Base-by-base conservation (phyloP, 345 rosid genomes). In the Syzygium jambos region DNA sequence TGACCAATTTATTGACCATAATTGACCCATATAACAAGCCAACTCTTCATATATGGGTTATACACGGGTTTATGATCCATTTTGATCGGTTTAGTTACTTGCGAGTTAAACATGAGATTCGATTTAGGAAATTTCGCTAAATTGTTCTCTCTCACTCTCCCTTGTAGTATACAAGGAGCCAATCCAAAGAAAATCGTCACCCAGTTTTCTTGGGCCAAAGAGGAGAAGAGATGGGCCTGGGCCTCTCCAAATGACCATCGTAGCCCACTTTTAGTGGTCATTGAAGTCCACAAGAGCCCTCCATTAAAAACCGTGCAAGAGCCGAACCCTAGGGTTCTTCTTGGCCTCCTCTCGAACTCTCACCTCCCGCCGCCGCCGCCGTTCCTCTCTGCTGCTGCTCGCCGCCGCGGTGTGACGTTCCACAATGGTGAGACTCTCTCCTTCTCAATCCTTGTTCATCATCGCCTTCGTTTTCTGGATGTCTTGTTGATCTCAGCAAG, bases 71-170 rank as follows among this genome's bases (percentile, higher is more conserved):
- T 9, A 56, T 22, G 12, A 9, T 9, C n/a, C 2, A 56, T 56
- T 56, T 9, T 3, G 61, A 56, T 0, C 0, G 12, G 0, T 55
- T 3, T 59, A 0, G 11, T 2, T 0, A 16, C 3, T 0, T 29
- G n/a, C 4, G 14, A 73, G 80, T 19, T 73, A 73, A 73, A 9
- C 41, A 19, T 38, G 25, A 68, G 14, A 73, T 19, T 38, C 3
- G 49, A 38, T 19, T 1, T 10, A 9, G 15, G 46, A 38, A 73
- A 9, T 30, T 65, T 4, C 13, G 9, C 12, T 17, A 68, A 59
- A 27, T 59, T 27, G 8, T 3, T 3, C 59, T 55, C 59, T 1
- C 23, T 53, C 29, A 23, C 29, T 11, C 0, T 6, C 29, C 65
- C 4, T 11, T 11, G 0, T 25, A 25, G 15, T n/a, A 27, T 2